A percentile compares a stretch with the other conserved stretches of the same genome.
Evolutionary conservation across 306 rosid genomes (phyloP).

Genomic region (Cucumis sativus): DNA sequence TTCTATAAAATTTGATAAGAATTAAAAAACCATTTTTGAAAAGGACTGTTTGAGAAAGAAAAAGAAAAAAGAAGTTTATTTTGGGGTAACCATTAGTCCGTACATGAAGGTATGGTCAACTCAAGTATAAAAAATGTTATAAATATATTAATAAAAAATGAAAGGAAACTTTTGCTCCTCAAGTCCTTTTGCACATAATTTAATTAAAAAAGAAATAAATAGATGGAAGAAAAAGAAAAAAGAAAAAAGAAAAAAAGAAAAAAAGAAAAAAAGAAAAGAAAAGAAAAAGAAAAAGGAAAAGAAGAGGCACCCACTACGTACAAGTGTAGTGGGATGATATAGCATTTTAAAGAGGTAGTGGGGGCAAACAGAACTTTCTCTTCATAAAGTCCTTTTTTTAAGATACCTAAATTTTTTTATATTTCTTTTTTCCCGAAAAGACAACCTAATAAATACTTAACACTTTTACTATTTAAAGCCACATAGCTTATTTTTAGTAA

Average conservation of each 20-base stretch:
- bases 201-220: no score
- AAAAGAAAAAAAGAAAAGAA: no score
- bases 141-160: neutral
- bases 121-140: neutral
- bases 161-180: neutral
- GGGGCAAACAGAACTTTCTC: neutral
- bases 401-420: neutral
- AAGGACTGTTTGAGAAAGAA: no score
- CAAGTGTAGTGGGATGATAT: neutral
- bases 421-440: neutral
- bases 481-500: neutral
- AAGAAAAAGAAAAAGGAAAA: neutral
- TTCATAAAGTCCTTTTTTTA: neutral
- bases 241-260: neutral
- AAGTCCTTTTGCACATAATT: neutral
- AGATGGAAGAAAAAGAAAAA: no score
- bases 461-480: neutral
- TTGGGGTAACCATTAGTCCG: neutral
- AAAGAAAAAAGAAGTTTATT: no score
- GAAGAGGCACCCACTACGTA: neutral
- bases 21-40: no score
- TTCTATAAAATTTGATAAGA: no score
- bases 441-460: neutral
- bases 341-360: slow-evolving; percentile 3
- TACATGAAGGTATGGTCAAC: neutral